These are phyloP conservation scores for Dillenia turbinata DNA, from an alignment of 164 flowering plant species.

Conservation along the genomic window DNA sequence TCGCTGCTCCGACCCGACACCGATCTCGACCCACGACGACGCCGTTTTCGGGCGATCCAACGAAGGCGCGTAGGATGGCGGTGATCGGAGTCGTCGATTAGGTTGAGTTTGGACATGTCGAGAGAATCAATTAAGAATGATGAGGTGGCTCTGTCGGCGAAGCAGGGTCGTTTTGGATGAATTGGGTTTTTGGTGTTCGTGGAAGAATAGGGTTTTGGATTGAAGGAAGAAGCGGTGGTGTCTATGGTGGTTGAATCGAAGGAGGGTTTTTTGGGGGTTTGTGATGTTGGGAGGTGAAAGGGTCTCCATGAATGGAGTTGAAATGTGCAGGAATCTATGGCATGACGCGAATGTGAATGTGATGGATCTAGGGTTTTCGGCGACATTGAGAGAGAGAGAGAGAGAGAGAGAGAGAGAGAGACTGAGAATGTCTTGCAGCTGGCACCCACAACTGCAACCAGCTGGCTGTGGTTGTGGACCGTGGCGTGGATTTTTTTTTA, in stretches of 20 bases:
- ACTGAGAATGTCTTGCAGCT: too few species aligned
- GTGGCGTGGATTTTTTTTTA: too few species aligned
- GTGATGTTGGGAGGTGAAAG: conserved; percentile 39
- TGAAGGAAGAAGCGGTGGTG: background rate
- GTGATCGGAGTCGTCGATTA: conserved; percentile 38
- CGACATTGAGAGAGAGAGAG: conserved; percentile 29
- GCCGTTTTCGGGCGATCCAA: conserved; percentile 56
- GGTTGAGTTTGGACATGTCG: conserved; percentile 57
- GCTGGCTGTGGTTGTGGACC: too few species aligned
- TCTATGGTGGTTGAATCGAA: conserved; percentile 4
- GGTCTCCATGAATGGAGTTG: conserved; percentile 83
- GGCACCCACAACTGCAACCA: too few species aligned
- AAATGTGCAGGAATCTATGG: conserved; percentile 68
- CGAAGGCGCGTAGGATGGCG: too few species aligned
- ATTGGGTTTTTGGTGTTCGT: conserved; percentile 6
- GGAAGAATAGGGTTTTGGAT: conserved; percentile 19
- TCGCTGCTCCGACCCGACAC: conserved; percentile 89
- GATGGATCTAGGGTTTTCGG: conserved; percentile 27
- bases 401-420: too few species aligned
- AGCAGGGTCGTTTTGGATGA: conserved; percentile 62
- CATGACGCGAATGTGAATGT: conserved; percentile 20
- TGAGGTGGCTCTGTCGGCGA: conserved; percentile 58
- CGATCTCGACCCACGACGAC: conserved; percentile 75
- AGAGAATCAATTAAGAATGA: conserved; percentile 36
- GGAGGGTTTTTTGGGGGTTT: conserved; percentile 30